Evolutionary conservation across 805 yeast species (phyloP).

Genomic region (Wickerhamomyces alni): DNA sequence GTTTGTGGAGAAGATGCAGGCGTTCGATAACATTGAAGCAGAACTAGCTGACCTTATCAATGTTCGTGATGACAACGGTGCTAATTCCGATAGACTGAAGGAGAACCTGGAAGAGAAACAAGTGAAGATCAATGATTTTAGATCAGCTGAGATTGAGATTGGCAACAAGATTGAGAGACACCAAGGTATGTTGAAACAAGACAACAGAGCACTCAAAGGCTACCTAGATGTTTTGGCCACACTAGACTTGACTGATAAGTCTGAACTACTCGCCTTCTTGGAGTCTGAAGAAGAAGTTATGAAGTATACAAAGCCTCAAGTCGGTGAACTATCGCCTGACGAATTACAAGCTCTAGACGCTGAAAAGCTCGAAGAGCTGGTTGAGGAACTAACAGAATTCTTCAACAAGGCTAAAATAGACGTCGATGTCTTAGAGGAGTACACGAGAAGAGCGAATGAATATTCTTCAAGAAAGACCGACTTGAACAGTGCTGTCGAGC

Average conservation of each 20-base stretch:
- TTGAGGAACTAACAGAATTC: conserved; percentile 48
- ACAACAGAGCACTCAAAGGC: conserved; percentile 29
- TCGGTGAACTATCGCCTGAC: conserved; percentile 42
- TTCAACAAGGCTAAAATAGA: conserved; percentile 58
- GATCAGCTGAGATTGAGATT: conserved; percentile 62
- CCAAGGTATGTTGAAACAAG: conserved; percentile 34
- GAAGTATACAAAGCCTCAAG: conserved; percentile 18
- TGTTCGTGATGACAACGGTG: conserved; percentile 32
- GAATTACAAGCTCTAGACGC: conserved; percentile 45
- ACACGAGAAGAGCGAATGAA: conserved; percentile 60
- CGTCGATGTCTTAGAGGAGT: conserved; percentile 70
- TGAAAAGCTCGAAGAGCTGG: conserved; percentile 42
- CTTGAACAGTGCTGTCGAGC: conserved; percentile 58
- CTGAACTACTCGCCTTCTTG: conserved; percentile 19
- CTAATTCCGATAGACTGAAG: conserved; percentile 35
- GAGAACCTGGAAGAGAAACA: conserved; percentile 34
- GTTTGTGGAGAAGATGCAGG: conserved; percentile 21
- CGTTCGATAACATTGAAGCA: conserved; percentile 28
- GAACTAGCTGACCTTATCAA: conserved; percentile 25
- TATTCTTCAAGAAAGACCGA: conserved; percentile 58
- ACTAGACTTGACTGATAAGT: conserved; percentile 49
- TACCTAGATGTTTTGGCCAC: conserved; percentile 32
- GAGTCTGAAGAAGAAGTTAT: conserved; percentile 26
- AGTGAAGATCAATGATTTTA: conserved; percentile 46
- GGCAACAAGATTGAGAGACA: conserved; percentile 58